Evolutionary conservation across 1,284 basidiomycete genomes (phyloP), one percentile per base, ranked within the genome.

Genomic region (Heterobasidion occidentale): DNA sequence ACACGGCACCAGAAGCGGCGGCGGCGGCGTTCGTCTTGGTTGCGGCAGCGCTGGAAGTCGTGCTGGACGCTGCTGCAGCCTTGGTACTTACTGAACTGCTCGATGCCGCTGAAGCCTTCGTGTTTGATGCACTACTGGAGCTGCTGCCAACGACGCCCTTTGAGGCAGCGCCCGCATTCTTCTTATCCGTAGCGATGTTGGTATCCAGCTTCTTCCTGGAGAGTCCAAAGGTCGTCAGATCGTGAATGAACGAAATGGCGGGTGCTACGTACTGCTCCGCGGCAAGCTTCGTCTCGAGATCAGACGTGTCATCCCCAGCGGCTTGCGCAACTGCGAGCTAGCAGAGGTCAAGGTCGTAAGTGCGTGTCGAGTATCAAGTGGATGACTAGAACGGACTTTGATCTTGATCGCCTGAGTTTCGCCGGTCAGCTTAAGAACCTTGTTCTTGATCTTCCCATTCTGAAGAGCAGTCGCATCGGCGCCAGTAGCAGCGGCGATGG

Each of bases 371-470:
- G 27, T 27, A 27, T 27, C 27, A 27, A 27, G 27, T 27, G 27
- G 27, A 27, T 27, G 27, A 27, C 27, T 27, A 27, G 27, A 27
- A 27, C 27, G 27, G 27, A 27, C 67, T 71, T 71, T 66, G 65
- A 77, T 77, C 55, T 74, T 69, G 12, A 74, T 59, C 38, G 63
- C 72, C 61, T 74, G 72, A 19, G 70, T 64, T 58, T 71, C 68
- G 35, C 71, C 76, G 34, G 74, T 75, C 54, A 79, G 65, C 67
- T 79, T 79, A 36, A 79, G 65, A 35, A 78, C 77, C 69, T 80
- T 79, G 71, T 80, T 78, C 73, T 75, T 72, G 63, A 74, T 77
- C 67, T 78, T 78, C 36, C 77, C 76, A 58, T 67, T 66, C 57
- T 72, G 67, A 11, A 79, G 69, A 17, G 74, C 75, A 48, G 59